Base-by-base conservation (phyloP, 2,329 filamentous ascomycete species). In the Didymellaceae sp. region DNA sequence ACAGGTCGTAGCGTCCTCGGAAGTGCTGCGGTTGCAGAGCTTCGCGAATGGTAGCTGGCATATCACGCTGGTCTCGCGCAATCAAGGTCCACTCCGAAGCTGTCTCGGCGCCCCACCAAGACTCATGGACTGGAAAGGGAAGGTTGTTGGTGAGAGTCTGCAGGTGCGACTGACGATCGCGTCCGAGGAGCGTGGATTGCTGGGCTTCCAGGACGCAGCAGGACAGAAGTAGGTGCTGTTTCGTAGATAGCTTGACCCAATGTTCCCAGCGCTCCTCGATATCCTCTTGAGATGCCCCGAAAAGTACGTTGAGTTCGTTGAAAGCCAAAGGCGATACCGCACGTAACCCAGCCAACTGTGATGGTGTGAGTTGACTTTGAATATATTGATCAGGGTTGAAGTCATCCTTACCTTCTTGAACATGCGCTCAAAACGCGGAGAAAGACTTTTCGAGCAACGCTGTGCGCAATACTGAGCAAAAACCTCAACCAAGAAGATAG, bases 121-220 rank as follows among this genome's bases (percentile, higher is more conserved):
- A 43, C 17, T 66, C 60, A 13, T 72, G 60, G 6, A 54, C 57
- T 5, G 75, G 73, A 14, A 77, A 67, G 1, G 74, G 72, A 21
- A 78, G 67, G n/a, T 70, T 61, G n/a, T 66, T 49, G 9, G 62
- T 62, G 13, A 55, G 44, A n/a, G 55, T 35, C 14, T 59, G 48
- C n/a, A 65, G 28, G 2, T 60, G 64, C 8, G 40, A 48, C 14
- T 55, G 47, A 13, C 60, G 42, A 30, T 57, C 51, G 17, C 68
- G 67, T 21, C 64, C 66, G 6, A 74, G 58, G 0, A 72, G 51
- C 7, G 61, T 58, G 10, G 62, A 54, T 51, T 76, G 74, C 33
- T 77, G 73, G 7, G 65, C 67, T 40, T 77, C 75, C 8, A 79
- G 62, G 18, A 77, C 61, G 45, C 73, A 76, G 61, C 74, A 78